Base-by-base conservation (phyloP, 257 asterid species). In the Solanum ossicruentum region DNA sequence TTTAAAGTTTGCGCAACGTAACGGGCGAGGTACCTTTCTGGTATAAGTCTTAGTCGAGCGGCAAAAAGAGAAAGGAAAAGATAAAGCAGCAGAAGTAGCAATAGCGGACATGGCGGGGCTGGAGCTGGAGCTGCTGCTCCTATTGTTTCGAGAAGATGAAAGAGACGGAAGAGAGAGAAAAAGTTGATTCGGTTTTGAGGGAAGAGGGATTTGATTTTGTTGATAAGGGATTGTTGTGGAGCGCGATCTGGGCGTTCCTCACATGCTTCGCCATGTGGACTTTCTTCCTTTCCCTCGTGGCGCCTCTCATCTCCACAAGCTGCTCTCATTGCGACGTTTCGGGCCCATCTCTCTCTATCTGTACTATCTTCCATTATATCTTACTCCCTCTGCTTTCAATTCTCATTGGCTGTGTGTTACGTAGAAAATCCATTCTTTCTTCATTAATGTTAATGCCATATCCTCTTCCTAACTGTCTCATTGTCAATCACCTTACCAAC, bases 221-320 rank as follows among this genome's bases (percentile, higher is more conserved):
- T 88, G 99, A 94, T 91, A 93, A 95, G 97, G 86, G 98, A 93
- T 66, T 63, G 83, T 26, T 1, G 70, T 55, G 86, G 26, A 86
- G 89, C 93, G 97, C 95, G 93, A 95, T 94, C 99, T 88, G 84
- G 77, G 66, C 86, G 49, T 63, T 26, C 99, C 95, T 92, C 54
- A 92, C 82, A 78, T 41, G 41, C 23, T 26, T 10, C 54, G n/a
- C 91, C 99, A 94, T 87, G 97, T 94, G 92, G 90, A 82, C 5
- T 80, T 55, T 84, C 55, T 70, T 56, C 1, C 57, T 57, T 83
- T 77, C 85, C 83, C 3, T 86, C 94, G 95, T 92, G 97, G 92
- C 97, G 8, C 56, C 85, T 47, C 20, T 28, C 3, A 73, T 60
- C 13, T 84, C 93, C 95, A 90, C 97, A 79, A 13, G 39, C 56